Percentiles rank a stretch among this genome's conserved stretches.
Conservation (phyloP, 768 basidiomycete genomes). For the Termitomyces sp. region DNA sequence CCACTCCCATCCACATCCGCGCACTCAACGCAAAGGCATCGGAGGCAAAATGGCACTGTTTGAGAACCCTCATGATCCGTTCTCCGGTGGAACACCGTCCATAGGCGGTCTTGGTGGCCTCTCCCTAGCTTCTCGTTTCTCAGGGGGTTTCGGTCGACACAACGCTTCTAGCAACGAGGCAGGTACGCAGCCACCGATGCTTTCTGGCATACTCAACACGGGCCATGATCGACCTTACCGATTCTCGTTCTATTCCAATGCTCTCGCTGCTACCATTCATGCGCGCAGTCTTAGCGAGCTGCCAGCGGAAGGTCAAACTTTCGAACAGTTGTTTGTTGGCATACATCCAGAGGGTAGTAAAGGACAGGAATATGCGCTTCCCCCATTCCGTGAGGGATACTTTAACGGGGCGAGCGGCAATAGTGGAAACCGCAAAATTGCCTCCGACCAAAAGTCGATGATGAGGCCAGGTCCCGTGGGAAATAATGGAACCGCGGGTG, state of each 20-base stretch:
- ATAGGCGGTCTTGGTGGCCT: conserved; percentile 8
- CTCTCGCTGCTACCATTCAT: conserved; percentile 89
- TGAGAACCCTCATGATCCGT: conserved; percentile 53
- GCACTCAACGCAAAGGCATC: conserved; percentile 50
- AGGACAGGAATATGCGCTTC: not conserved
- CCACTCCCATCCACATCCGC: conserved; percentile 69
- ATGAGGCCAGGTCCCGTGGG: conserved; percentile 9
- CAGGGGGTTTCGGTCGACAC: conserved; percentile 23
- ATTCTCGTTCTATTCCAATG: conserved; percentile 98
- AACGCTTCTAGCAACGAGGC: conserved; percentile 1
- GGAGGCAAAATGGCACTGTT: conserved; percentile 91
- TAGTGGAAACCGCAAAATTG: not conserved
- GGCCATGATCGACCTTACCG: conserved; percentile 89
- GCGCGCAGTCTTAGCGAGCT: conserved; percentile 89
- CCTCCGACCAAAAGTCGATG: conserved; percentile 11
- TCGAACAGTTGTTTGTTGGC: conserved; percentile 83
- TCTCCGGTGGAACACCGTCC: conserved; percentile 19
- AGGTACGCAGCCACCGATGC: not conserved
- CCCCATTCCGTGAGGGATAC: conserved; percentile 7
- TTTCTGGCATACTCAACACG: conserved; percentile 34
- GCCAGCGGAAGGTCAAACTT: conserved; percentile 89
- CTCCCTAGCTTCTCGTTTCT: conserved; percentile 6
- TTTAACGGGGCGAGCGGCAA: not conserved
- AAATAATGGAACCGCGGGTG: conserved; percentile 14
- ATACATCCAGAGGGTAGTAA: conserved; percentile 19